phyloP scores from a whole-genome alignment of 1,284 basidiomycete species.

The Bothia castanella region DNA sequence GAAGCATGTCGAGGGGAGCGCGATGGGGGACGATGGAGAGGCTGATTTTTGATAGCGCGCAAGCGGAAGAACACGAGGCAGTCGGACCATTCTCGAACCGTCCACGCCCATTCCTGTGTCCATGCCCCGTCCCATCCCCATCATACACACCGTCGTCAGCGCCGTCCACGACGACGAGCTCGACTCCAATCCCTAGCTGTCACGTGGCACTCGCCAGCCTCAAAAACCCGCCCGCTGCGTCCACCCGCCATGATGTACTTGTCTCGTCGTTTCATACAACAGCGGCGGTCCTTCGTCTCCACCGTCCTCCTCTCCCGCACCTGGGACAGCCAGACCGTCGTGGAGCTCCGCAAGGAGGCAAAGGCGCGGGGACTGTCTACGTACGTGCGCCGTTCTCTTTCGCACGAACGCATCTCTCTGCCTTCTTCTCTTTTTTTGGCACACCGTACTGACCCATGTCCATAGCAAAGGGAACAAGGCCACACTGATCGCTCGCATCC shows the following conservation, averaged over 20 bases:
- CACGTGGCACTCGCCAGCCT: no score
- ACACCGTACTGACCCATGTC: slow-evolving; percentile 11
- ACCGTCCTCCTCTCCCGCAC: slow-evolving; percentile 62
- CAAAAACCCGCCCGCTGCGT: no score
- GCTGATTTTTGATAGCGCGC: slow-evolving; percentile 18
- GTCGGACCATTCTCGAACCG: slow-evolving; percentile 14
- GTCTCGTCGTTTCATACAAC: not conserved
- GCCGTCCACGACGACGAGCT: slow-evolving; percentile 10
- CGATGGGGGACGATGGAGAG: slow-evolving; percentile 26
- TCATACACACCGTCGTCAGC: not conserved
- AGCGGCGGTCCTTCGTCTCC: slow-evolving; percentile 51
- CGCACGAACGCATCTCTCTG: no score
- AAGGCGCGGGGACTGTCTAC: slow-evolving; percentile 60
- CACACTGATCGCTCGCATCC: slow-evolving; percentile 51
- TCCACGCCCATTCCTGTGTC: slow-evolving; percentile 3
- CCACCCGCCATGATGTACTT: not conserved
- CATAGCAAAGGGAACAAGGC: slow-evolving; percentile 58
- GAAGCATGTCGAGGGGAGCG: slow-evolving; percentile 51
- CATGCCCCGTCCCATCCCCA: not conserved
- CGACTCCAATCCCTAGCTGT: no score
- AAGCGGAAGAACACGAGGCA: slow-evolving; percentile 30
- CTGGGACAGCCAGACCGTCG: slow-evolving; percentile 61
- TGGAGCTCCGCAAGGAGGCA: slow-evolving; percentile 60
- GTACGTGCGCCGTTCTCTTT: slow-evolving; percentile 45
- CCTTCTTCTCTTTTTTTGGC: no score